Evolutionary conservation across 805 yeast species (phyloP), one percentile per base, ranked within the genome.

Genomic region (Candida multigemmis): DNA sequence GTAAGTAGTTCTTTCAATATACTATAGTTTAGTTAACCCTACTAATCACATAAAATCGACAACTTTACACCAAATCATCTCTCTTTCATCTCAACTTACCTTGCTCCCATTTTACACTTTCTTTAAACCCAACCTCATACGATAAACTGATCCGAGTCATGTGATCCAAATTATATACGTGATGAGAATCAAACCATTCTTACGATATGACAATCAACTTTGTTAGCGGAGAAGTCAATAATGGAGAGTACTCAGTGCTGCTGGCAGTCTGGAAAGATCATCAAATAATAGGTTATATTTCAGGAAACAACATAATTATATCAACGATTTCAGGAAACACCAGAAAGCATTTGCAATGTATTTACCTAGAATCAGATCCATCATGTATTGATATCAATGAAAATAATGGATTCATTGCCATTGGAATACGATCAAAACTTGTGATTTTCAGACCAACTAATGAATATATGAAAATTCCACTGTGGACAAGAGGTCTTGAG

Each of bases 151-250:
- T n/a, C n/a, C n/a, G n/a, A n/a, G n/a, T n/a, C n/a, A n/a, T n/a
- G n/a, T n/a, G n/a, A n/a, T n/a, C n/a, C n/a, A n/a, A n/a, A n/a
- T n/a, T n/a, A n/a, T n/a, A n/a, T n/a, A n/a, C n/a, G n/a, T n/a
- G n/a, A n/a, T n/a, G n/a, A n/a, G n/a, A n/a, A n/a, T n/a, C n/a
- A n/a, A n/a, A n/a, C n/a, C n/a, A n/a, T n/a, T n/a, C n/a, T n/a
- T n/a, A n/a, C n/a, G n/a, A n/a, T n/a, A 75, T 78, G 85, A 60
- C 79, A 4, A 50, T 81, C 29, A 73, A 73, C 32, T 77, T 81
- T 43, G 71, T 83, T 23, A 96, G 96, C 2, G 96, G 96, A 2
- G 83, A 82, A 45, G 91, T 91, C 12, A 80, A 77, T 46, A 51
- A 60, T 23, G 47, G 70, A 1, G 61, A 59, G 9, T 70, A 69